Evolutionary conservation across 202 grass and related monocot species (phyloP).

Genomic region (Zizania palustris): DNA sequence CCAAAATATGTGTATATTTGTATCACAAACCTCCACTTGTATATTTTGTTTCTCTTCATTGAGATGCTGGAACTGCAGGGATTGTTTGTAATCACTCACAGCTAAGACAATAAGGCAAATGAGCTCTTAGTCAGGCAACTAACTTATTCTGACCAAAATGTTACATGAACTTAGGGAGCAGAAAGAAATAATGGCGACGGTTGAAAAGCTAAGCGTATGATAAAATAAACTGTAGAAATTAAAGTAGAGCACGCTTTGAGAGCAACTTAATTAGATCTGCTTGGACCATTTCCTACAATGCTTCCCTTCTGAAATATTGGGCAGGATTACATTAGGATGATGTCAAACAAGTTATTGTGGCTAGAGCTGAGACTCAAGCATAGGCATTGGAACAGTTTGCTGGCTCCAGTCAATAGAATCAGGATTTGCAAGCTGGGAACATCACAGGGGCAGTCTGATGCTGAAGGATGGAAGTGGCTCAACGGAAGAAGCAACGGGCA

Average conservation of each 20-base stretch:
- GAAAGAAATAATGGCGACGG: slow-evolving; percentile 19
- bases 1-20: slow-evolving; percentile 22
- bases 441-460: not conserved
- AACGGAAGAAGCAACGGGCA: not conserved
- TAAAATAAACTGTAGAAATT: not conserved
- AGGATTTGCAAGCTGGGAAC: not conserved
- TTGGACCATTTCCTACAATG: not conserved
- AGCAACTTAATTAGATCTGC: not conserved
- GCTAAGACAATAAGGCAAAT: slow-evolving; percentile 60
- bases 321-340: not conserved
- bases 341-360: not conserved
- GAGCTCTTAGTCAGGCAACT: slow-evolving; percentile 12
- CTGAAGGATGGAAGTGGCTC: not conserved
- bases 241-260: not conserved
- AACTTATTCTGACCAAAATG: slow-evolving; percentile 23
- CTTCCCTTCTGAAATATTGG: not conserved
- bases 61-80: slow-evolving; percentile 87
- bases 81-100: slow-evolving; percentile 91
- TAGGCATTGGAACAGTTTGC: not conserved
- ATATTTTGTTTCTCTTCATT: slow-evolving; percentile 98
- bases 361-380: not conserved
- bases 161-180: slow-evolving; percentile 5
- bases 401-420: not conserved
- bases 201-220: not conserved
- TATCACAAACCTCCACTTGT: slow-evolving; percentile 76